A percentile compares a stretch with the other conserved stretches of the same genome.
Evolutionary conservation across 148 eudicot genomes (phyloP).

Genomic region (Chenopodium quinoa): DNA sequence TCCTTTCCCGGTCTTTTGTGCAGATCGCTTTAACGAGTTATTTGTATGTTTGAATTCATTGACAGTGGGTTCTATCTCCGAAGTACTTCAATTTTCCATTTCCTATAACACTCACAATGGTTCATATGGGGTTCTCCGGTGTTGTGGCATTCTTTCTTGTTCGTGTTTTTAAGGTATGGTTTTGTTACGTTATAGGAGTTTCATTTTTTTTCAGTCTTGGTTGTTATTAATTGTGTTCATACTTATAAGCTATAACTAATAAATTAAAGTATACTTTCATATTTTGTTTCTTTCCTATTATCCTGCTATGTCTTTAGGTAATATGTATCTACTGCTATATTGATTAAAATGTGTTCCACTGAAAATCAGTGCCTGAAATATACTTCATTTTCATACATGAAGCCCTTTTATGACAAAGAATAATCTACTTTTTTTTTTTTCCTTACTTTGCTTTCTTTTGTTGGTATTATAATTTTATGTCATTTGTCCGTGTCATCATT

Average conservation of each 20-base stretch:
- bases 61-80: constrained; percentile 99
- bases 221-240: background rate
- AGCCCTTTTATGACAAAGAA: background rate
- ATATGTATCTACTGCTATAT: background rate
- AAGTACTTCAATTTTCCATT: constrained; percentile 97
- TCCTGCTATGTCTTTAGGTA: background rate
- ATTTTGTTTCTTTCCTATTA: background rate
- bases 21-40: constrained; percentile 6
- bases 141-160: constrained; percentile 81
- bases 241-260: background rate
- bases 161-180: constrained; percentile 88
- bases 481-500: background rate
- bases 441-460: background rate
- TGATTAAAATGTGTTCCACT: background rate
- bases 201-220: background rate
- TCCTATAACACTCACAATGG: constrained; percentile 96
- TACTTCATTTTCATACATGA: background rate
- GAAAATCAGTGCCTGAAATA: background rate
- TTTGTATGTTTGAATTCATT: background rate
- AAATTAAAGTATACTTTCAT: background rate
- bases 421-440: background rate
- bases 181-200: background rate
- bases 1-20: background rate
- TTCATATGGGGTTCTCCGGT: constrained; percentile 99
- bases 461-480: background rate